Evolutionary conservation across 2,329 filamentous ascomycete genomes (phyloP).

Genomic region (Pyrenochaeta sp.): DNA sequence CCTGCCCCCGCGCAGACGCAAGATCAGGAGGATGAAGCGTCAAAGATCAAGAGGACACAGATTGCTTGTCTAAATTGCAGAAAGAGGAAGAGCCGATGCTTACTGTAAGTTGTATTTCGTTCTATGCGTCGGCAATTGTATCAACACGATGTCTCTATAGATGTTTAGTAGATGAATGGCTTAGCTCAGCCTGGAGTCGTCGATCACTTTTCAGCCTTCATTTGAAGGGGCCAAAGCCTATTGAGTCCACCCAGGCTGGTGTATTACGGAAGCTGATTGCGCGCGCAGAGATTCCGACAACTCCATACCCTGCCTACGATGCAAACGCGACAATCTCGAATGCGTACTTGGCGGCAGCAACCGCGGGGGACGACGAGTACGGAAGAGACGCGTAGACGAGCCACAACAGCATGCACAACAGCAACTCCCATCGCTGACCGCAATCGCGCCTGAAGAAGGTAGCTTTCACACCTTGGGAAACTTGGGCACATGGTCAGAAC

Average conservation of each 20-base stretch:
- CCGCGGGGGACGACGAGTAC: slow-evolving; percentile 65
- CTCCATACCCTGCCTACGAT: slow-evolving; percentile 65
- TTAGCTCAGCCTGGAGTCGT: neutral
- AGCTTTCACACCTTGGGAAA: slow-evolving; percentile 49
- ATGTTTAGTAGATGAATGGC: neutral
- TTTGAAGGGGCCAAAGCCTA: neutral
- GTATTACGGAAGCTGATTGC: slow-evolving; percentile 4
- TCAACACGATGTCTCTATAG: neutral
- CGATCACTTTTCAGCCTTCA: neutral
- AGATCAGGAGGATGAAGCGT: slow-evolving; percentile 20
- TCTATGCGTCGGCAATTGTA: slow-evolving; percentile 7
- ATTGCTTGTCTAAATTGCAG: slow-evolving; percentile 47
- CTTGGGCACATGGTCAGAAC: slow-evolving; percentile 47
- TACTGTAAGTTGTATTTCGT: slow-evolving; percentile 41
- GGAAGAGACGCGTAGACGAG: slow-evolving; percentile 52
- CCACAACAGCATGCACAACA: slow-evolving; percentile 11
- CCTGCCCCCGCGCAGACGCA: slow-evolving; percentile 13
- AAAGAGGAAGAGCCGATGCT: slow-evolving; percentile 51
- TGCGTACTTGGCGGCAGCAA: slow-evolving; percentile 68
- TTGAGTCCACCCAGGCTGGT: neutral
- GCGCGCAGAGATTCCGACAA: slow-evolving; percentile 55
- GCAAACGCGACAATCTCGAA: slow-evolving; percentile 65
- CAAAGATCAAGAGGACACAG: slow-evolving; percentile 33
- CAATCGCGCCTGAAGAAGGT: slow-evolving; percentile 43
- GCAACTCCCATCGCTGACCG: slow-evolving; percentile 34